These are phyloP conservation scores for Talaromyces sp. DNA, from an alignment of 2,329 filamentous ascomycete species.

Conservation along the genomic window DNA sequence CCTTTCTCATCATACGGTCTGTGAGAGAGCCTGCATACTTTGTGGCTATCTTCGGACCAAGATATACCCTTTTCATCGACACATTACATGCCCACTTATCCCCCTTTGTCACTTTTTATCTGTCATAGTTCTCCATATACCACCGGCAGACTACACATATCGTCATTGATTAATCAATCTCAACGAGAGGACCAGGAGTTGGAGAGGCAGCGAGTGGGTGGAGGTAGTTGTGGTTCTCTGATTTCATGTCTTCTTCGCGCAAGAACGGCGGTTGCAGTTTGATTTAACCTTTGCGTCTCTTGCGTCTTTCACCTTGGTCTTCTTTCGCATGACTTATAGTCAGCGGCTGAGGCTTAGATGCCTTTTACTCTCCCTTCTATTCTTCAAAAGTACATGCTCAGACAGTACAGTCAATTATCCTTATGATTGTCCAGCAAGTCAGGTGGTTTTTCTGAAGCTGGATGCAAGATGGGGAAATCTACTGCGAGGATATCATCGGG, in stretches of 20 bases:
- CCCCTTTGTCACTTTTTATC: neutral
- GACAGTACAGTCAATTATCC: neutral
- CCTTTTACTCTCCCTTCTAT: neutral
- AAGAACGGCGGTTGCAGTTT: neutral
- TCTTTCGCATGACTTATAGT: neutral
- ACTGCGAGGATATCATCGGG: neutral
- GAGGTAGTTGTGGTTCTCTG: neutral
- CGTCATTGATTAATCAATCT: neutral
- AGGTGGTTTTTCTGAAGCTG: neutral
- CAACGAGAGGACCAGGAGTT: neutral
- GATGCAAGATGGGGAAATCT: neutral
- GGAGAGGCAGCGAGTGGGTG: neutral
- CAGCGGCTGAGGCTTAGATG: neutral
- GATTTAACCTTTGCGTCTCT: neutral
- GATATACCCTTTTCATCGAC: slow-evolving; percentile 19
- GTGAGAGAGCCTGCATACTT: slow-evolving; percentile 9
- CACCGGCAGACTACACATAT: neutral
- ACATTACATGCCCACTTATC: slow-evolving; percentile 15
- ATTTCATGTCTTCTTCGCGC: neutral
- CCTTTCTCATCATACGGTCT: neutral
- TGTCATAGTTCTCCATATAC: neutral
- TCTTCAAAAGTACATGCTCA: slow-evolving; percentile 5
- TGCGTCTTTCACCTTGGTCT: neutral
- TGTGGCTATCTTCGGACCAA: slow-evolving; percentile 9
- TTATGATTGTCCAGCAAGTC: neutral